Evolutionary conservation across 768 basidiomycete species (phyloP), one percentile per base, ranked within the genome.

Genomic region (Panaeolus cyanescens): DNA sequence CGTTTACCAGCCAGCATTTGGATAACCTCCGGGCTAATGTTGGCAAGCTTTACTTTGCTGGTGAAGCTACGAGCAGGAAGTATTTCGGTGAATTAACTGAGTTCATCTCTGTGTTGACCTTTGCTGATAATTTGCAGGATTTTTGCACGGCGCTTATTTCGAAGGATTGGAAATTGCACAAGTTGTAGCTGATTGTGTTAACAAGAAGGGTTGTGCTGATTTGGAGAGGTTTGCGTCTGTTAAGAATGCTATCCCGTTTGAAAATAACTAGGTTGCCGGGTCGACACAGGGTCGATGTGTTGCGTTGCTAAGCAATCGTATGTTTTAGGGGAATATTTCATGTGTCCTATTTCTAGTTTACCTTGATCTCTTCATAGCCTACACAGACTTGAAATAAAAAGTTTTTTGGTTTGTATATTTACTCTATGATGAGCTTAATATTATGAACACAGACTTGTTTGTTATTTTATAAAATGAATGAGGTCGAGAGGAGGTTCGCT

Each of bases 11-110:
- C 15, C 74, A 71, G 8, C 85, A 88, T 56, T 77, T 84, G n/a
- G 73, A 80, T 28, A 87, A 89, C 65, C 65, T 89, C 53, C 78
- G 83, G 59, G 83, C 85, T 5, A 85, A 83, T 20, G 74, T 89
- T 17, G 74, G 73, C 4, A 74, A 78, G 8, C 74, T 89, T 17
- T 88, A 83, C 79, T 89, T 89, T 63, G 82, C 86, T 0, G 87
- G 87, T 3, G 87, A 89, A 68, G 85, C 82, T 7, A 87, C 82
- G 10, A 87, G 81, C 59, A 70, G 77, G 54, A 77, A 82, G 62
- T 84, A 85, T 72, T 88, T 80, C 63, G 87, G 87, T 85, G 50
- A 36, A 81, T 64, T 45, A 39, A 34, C n/a, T 25, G 3, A 22
- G 40, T 25, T 40, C 39, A 31, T 59, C 32, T 19, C 37, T 19